These are phyloP conservation scores for Populus alba DNA, from an alignment of 345 rosid genomes.

Conservation along the genomic window DNA sequence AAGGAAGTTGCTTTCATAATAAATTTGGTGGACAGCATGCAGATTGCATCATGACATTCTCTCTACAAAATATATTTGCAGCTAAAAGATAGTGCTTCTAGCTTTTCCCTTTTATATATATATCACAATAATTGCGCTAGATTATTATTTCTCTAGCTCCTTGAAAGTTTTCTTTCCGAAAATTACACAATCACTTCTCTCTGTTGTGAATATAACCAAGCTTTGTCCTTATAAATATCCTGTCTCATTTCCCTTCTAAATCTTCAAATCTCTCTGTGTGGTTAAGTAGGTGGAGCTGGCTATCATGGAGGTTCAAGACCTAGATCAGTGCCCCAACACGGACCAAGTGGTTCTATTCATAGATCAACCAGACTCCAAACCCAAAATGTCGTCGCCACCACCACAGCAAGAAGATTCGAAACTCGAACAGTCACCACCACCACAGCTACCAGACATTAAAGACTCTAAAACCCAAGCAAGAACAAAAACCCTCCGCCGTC, in stretches of 20 bases:
- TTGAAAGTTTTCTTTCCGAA: too few species aligned
- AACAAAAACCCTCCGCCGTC: slow-evolving; percentile 30
- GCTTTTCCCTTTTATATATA: neutral
- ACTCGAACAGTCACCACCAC: neutral
- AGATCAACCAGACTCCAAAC: slow-evolving; percentile 20
- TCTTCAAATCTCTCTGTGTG: neutral
- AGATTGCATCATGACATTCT: too few species aligned
- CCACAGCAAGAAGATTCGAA: neutral
- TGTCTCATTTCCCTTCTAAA: neutral
- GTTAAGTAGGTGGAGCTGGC: neutral
- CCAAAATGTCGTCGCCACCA: neutral
- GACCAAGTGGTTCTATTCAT: slow-evolving; percentile 33
- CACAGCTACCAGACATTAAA: neutral
- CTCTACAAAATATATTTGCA: too few species aligned
- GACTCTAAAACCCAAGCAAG: neutral
- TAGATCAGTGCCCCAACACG: neutral
- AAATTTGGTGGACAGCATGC: too few species aligned
- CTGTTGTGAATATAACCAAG: neutral
- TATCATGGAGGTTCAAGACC: slow-evolving; percentile 8
- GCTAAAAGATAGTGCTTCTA: too few species aligned
- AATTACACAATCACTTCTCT: too few species aligned
- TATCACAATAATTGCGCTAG: neutral
- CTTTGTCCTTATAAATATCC: neutral
- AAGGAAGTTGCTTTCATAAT: too few species aligned
- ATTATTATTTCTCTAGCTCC: neutral